Evolutionary conservation across 2,329 filamentous ascomycete genomes (phyloP), one percentile per base, ranked within the genome.

Genomic region (Periconia sp.): DNA sequence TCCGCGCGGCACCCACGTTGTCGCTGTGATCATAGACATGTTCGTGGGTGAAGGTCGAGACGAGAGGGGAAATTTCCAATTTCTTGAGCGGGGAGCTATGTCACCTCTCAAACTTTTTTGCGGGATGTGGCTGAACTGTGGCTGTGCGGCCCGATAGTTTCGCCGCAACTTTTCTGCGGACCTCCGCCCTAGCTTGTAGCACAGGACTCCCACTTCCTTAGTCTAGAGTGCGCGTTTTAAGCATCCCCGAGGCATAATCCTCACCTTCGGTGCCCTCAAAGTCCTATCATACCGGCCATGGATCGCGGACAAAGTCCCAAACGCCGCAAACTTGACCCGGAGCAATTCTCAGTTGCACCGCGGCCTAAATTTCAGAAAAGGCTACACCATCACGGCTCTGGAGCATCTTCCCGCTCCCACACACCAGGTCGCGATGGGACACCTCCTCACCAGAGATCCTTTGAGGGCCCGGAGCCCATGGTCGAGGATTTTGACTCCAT

Each of bases 401-500:
- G 60, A n/a, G 49, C 66, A 22, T 65, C 69, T 10, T 68, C 68
- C 1, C 61, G 68, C 26, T 56, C 64, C 21, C 67, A 70, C 25
- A 70, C 69, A 5, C 65, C 69, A 16, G 57, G 65, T 33, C 48
- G 48, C 10, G 58, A 63, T 46, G 63, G 55, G 22, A 59, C 64
- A 5, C 65, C 62, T 13, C 77, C 77, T 0, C 77, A 76, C 46
- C 84, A 82, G 52, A 65, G 74, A 17, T 78, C 81, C 42, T 83
- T 85, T 44, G 83, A 88, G 33, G 80, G 78, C 3, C 79, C 83
- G 0, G 84, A 87, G 58, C 78, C 82, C 3, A 74, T 76, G 11
- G 77, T 84, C 11, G 77, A 80, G 23, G 80, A 86, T 26, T 83
- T 89, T 48, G 89, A 95, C 51, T 81, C 84, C 13, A 81, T 81